Evolutionary conservation across 345 rosid genomes (phyloP), one percentile per base, ranked within the genome.

Genomic region (Mangifera indica): DNA sequence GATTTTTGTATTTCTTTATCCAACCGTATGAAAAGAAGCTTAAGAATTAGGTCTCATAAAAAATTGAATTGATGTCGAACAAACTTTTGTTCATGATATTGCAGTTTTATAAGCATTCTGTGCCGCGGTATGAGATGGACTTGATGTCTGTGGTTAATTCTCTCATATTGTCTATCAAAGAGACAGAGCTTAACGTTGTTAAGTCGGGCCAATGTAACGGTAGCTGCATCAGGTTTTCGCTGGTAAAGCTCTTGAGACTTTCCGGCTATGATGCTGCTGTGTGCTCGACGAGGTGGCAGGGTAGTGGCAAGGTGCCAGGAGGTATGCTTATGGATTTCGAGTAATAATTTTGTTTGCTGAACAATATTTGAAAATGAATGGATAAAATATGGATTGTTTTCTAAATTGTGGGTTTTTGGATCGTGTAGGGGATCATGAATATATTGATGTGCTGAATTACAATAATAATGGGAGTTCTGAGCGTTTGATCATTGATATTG

Each of bases 211-310:
- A 84, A 3, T 94, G 97, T 81, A 87, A 84, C 73, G 88, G 86
- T 20, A 91, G 96, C 79, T 90, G 98, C 86, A 79, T 89, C 60
- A 89, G 95, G 71, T 90, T 83, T 79, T 82, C 76, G 46, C 81
- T 92, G 65, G 97, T 89, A 10, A 90, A 94, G 81, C 88, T 85
- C 59, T 76, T 91, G 78, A 84, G 93, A 75, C 87, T 84, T 56
- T 87, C 93, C 2, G 97, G 95, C 25, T 87, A 91, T 52, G 87
- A 91, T 81, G 97, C 98, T 34, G 97, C 89, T 22, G 93, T 94
- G 37, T 94, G 98, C 65, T 71, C 86, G 18, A 84, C 95, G 7
- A 85, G 84, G 81, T 94, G 98, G 97, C 92, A 84, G 83, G 89
- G 92, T 59, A 66, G 79, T 51, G 86, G 91, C 81, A 94, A 87